phyloP scores from a whole-genome alignment of 768 basidiomycete species.

The Suillus placidus region DNA sequence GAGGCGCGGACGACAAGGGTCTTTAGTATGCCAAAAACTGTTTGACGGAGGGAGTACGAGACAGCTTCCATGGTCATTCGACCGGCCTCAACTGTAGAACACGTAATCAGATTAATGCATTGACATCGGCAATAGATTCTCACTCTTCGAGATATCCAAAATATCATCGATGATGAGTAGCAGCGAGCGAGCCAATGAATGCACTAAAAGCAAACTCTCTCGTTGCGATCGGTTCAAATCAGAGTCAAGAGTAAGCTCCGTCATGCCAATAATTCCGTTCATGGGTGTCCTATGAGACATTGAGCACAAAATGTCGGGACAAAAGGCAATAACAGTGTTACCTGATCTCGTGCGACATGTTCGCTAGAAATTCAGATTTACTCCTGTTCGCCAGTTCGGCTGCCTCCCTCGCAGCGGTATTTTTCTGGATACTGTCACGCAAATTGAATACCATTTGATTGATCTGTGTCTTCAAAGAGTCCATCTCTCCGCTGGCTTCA shows the following conservation, averaged over 20 bases:
- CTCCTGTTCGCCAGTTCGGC: slow-evolving; percentile 97
- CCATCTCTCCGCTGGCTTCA: slow-evolving; percentile 98
- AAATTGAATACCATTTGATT: slow-evolving; percentile 99
- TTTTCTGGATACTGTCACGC: slow-evolving; percentile 97
- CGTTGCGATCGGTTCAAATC: slow-evolving; percentile 93
- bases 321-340: slow-evolving; percentile 38
- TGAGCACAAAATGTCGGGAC: slow-evolving; percentile 1
- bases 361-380: slow-evolving; percentile 98
- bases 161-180: slow-evolving; percentile 99
- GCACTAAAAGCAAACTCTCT: slow-evolving; percentile 94
- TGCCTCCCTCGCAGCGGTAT: slow-evolving; percentile 94
- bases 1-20: slow-evolving; percentile 97
- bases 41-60: slow-evolving; percentile 96
- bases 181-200: slow-evolving; percentile 89
- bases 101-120: slow-evolving; percentile 13
- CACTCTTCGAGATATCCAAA: slow-evolving; percentile 99
- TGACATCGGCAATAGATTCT: slow-evolving; percentile 34
- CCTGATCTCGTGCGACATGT: slow-evolving; percentile 98
- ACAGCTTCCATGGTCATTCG: slow-evolving; percentile 99
- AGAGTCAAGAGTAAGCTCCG: slow-evolving; percentile 93
- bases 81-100: slow-evolving; percentile 85
- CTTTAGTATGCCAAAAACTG: slow-evolving; percentile 96
- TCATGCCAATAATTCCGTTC: slow-evolving; percentile 99
- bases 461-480: slow-evolving; percentile 98
- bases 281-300: slow-evolving; percentile 81